phyloP scores from a whole-genome alignment of 2,329 filamentous ascomycete species.

The Xylariaceae sp. region DNA sequence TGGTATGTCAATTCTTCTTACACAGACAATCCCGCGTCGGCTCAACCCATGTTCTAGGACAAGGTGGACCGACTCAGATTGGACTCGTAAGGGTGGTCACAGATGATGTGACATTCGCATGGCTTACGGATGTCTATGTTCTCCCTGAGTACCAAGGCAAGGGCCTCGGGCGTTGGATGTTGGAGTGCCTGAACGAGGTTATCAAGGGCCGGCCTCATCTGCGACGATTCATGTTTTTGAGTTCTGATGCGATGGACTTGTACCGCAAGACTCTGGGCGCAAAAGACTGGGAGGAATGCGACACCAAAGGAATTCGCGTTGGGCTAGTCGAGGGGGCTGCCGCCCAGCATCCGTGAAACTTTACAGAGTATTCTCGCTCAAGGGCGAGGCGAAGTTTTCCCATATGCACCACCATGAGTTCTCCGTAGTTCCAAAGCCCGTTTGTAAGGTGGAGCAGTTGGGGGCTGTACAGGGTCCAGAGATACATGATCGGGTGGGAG shows the following conservation, averaged over 20 bases:
- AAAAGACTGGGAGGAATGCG: slow-evolving; percentile 39
- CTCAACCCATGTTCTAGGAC: slow-evolving; percentile 11
- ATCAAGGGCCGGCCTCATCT: slow-evolving; percentile 45
- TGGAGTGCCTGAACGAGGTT: slow-evolving; percentile 45
- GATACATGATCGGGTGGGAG: slow-evolving; percentile 82
- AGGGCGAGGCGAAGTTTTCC: slow-evolving; percentile 53
- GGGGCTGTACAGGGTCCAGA: slow-evolving; percentile 88
- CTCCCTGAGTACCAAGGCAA: slow-evolving; percentile 42
- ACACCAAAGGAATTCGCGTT: slow-evolving; percentile 30
- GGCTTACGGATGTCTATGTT: slow-evolving; percentile 57
- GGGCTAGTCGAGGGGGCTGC: slow-evolving; percentile 22
- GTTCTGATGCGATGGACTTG: slow-evolving; percentile 34
- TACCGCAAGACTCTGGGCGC: slow-evolving; percentile 46
- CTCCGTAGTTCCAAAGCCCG: slow-evolving; percentile 81
- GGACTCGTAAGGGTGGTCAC: slow-evolving; percentile 63
- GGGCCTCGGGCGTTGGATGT: slow-evolving; percentile 51
- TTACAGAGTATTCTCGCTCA: slow-evolving; percentile 12
- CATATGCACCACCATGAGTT: slow-evolving; percentile 70
- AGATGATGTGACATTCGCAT: slow-evolving; percentile 65
- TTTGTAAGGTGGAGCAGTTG: slow-evolving; percentile 93
- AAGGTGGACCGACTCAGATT: slow-evolving; percentile 30
- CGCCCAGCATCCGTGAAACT: slow-evolving; percentile 4
- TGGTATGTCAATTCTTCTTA: slow-evolving; percentile 16
- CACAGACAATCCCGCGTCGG: not conserved
- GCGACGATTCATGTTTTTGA: slow-evolving; percentile 54